A percentile compares a stretch with the other conserved stretches of the same genome.
Evolutionary conservation across 306 rosid species (phyloP).

Genomic region (Prunus fruticosa): DNA sequence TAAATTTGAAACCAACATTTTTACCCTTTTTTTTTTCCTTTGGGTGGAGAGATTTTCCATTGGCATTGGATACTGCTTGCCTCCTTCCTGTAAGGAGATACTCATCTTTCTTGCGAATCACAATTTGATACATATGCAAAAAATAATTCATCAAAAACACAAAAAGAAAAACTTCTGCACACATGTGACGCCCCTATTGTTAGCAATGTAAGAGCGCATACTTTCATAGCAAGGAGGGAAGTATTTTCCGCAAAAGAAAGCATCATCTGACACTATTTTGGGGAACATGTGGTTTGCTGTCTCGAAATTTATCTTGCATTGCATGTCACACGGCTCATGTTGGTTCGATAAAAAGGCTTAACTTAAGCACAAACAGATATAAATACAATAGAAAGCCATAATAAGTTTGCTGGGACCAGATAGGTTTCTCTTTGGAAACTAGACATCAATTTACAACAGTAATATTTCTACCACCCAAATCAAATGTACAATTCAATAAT

Average conservation of each 20-base stretch:
- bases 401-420: neutral
- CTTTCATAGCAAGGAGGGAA: too few species aligned
- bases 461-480: neutral
- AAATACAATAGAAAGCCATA: neutral
- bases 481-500: neutral
- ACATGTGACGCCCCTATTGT: too few species aligned
- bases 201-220: too few species aligned
- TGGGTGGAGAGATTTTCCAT: neutral
- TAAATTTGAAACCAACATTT: neutral
- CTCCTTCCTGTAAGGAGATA: too few species aligned
- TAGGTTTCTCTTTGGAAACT: neutral
- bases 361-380: neutral
- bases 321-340: slow-evolving; percentile 4
- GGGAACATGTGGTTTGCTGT: slow-evolving; percentile 13
- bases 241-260: neutral
- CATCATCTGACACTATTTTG: slow-evolving; percentile 1
- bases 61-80: neutral
- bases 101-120: too few species aligned
- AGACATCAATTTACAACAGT: neutral
- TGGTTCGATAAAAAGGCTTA: slow-evolving; percentile 2
- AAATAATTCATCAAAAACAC: too few species aligned
- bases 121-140: too few species aligned
- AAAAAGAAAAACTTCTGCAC: too few species aligned
- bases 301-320: neutral
- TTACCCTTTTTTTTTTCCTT: neutral